phyloP scores from a whole-genome alignment of 1,284 basidiomycete genomes.

The Apiotrichum brassicae region DNA sequence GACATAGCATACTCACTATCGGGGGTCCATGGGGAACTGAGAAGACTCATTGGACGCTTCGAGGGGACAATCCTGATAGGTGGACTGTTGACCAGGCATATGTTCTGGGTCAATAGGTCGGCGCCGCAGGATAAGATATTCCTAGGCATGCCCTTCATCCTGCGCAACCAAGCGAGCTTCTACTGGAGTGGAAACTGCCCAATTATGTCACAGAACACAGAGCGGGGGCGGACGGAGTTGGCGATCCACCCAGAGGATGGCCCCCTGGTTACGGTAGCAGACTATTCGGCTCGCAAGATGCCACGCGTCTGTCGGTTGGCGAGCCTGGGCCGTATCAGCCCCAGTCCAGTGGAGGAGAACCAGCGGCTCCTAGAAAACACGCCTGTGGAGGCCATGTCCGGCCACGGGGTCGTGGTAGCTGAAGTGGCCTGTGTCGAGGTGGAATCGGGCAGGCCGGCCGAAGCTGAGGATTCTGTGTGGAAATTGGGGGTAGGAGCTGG shows the following conservation, averaged over 20 bases:
- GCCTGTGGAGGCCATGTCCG: too few relatives aligned
- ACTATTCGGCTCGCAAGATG: neutral
- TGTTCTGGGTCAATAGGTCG: conserved; percentile 6
- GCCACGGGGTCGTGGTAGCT: too few relatives aligned
- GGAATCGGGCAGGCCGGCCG: too few relatives aligned
- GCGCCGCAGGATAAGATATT: conserved; percentile 2
- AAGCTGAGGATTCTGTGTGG: too few relatives aligned
- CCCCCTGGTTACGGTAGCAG: neutral
- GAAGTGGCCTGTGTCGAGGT: too few relatives aligned
- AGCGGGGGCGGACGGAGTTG: neutral
- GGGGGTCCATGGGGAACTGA: neutral
- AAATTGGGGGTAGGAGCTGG: too few relatives aligned
- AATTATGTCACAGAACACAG: neutral
- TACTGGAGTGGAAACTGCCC: conserved; percentile 5
- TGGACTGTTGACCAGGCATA: neutral
- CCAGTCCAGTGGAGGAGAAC: neutral
- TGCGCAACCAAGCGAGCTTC: neutral
- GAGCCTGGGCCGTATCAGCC: neutral
- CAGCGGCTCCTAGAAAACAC: too few relatives aligned
- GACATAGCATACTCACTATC: neutral
- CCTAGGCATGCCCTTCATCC: conserved; percentile 10
- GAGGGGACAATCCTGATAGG: neutral
- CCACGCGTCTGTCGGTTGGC: neutral
- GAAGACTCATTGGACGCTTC: neutral
- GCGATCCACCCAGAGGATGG: conserved; percentile 2